Conservation (phyloP, 371 early-diverging fungal species). For the Mortierella sp. region DNA sequence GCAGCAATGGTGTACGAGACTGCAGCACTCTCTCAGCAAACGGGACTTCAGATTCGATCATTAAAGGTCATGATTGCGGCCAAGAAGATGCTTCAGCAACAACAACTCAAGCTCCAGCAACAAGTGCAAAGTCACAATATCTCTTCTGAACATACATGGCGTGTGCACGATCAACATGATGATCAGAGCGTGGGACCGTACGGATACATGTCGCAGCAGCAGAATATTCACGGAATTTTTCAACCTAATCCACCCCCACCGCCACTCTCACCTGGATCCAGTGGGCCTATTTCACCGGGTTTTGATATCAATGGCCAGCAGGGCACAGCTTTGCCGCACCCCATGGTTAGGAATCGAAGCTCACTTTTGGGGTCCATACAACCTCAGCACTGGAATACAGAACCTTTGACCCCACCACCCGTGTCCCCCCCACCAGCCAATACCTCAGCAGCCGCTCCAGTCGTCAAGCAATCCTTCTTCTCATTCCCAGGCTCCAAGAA, state of each 20-base stretch:
- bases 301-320: constrained; percentile 38
- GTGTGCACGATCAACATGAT: constrained; percentile 30
- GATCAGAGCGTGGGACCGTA: constrained; percentile 10
- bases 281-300: constrained; percentile 25
- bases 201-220: constrained; percentile 50
- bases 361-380: constrained; percentile 37
- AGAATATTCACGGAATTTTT: constrained; percentile 43
- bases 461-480: constrained; percentile 38
- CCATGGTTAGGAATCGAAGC: constrained; percentile 45
- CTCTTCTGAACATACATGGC: constrained; percentile 53
- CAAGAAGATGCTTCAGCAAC: constrained; percentile 68
- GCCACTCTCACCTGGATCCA: constrained; percentile 30
- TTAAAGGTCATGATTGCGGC: constrained; percentile 71
- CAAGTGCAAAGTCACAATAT: constrained; percentile 48
- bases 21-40: constrained; percentile 66
- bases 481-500: constrained; percentile 47
- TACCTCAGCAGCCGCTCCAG: constrained; percentile 21
- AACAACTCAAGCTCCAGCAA: constrained; percentile 60
- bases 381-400: constrained; percentile 50
- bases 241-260: constrained; percentile 47
- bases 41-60: constrained; percentile 71
- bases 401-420: constrained; percentile 51
- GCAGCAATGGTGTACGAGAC: constrained; percentile 78
- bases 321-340: constrained; percentile 43
- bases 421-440: constrained; percentile 44